A percentile compares a stretch with the other conserved stretches of the same genome.
Conservation (phyloP, 2,329 filamentous ascomycete genomes). For the Colletotrichum godetiae region DNA sequence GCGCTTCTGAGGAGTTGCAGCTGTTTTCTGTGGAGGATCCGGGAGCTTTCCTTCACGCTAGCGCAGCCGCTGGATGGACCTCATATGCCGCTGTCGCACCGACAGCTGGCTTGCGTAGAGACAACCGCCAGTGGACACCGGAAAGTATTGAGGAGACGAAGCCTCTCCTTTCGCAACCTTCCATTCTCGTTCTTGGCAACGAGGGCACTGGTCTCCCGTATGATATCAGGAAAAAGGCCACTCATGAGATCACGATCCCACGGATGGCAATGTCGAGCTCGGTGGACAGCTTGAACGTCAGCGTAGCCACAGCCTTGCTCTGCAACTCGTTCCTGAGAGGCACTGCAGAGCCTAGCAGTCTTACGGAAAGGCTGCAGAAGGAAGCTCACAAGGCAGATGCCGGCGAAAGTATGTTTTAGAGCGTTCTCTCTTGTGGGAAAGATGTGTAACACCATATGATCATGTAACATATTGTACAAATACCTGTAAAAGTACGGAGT, state of each 20-base stretch:
- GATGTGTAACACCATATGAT: conserved; percentile 7
- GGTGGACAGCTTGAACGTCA: conserved; percentile 94
- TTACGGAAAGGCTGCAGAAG: conserved; percentile 47
- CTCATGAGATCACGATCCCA: conserved; percentile 75
- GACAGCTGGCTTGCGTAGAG: conserved; percentile 47
- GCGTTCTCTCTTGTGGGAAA: too few species aligned
- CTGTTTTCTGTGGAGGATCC: conserved; percentile 78
- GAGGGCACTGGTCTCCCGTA: conserved; percentile 81
- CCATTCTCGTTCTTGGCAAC: conserved; percentile 84
- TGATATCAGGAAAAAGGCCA: conserved; percentile 72
- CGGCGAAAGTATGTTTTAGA: conserved; percentile 32
- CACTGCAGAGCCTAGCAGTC: conserved; percentile 39
- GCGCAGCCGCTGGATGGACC: conserved; percentile 79
- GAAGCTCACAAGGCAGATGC: conserved; percentile 45
- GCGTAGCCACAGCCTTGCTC: conserved; percentile 84
- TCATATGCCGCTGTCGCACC: conserved; percentile 80
- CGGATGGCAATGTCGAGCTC: conserved; percentile 61
- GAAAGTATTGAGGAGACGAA: conserved; percentile 60
- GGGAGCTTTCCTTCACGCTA: conserved; percentile 75
- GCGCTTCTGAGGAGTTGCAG: conserved; percentile 83
- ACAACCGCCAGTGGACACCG: conserved; percentile 55
- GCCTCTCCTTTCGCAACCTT: conserved; percentile 71
- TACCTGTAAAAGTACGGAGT: conserved; percentile 4
- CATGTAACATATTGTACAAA: conserved; percentile 16
- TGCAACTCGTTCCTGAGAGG: conserved; percentile 74